These are phyloP conservation scores for Hericium alpestre DNA, from an alignment of 768 basidiomycete species.

Conservation along the genomic window DNA sequence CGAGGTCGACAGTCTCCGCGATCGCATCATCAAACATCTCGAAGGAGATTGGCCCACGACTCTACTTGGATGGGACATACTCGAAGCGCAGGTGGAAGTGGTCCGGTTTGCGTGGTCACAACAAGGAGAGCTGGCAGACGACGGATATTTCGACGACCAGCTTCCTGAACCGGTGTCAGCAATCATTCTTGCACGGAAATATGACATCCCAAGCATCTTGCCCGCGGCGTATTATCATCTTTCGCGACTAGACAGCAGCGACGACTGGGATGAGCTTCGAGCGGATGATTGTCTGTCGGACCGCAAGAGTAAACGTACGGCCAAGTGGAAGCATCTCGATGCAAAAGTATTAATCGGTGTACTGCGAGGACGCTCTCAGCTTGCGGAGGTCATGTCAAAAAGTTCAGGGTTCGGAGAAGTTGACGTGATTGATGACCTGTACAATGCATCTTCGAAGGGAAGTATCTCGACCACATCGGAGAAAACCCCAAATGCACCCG, in stretches of 20 bases:
- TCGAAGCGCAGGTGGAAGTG: background rate
- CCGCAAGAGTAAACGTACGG: background rate
- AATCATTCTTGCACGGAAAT: background rate
- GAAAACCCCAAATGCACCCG: too few relatives aligned
- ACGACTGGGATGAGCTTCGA: background rate
- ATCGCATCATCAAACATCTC: constrained; percentile 4
- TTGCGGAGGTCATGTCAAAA: background rate
- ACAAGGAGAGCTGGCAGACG: too few relatives aligned
- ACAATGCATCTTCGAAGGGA: too few relatives aligned
- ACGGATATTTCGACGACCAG: background rate
- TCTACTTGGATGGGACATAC: background rate
- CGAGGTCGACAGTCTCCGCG: constrained; percentile 3
- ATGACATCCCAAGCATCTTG: background rate
- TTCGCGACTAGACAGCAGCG: background rate
- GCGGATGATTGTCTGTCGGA: background rate
- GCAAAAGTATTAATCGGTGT: background rate
- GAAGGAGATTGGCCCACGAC: constrained; percentile 5
- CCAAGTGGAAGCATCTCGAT: background rate
- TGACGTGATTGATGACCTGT: too few relatives aligned
- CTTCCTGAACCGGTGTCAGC: background rate
- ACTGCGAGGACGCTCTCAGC: background rate
- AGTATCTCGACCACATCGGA: too few relatives aligned
- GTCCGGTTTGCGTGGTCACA: too few relatives aligned
- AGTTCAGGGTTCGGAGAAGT: too few relatives aligned
- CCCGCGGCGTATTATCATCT: background rate